Percentiles rank a stretch among this genome's conserved stretches.
phyloP scores from a whole-genome alignment of 192 early-diverging fungal species.

The Helicostylum pulchrum region DNA sequence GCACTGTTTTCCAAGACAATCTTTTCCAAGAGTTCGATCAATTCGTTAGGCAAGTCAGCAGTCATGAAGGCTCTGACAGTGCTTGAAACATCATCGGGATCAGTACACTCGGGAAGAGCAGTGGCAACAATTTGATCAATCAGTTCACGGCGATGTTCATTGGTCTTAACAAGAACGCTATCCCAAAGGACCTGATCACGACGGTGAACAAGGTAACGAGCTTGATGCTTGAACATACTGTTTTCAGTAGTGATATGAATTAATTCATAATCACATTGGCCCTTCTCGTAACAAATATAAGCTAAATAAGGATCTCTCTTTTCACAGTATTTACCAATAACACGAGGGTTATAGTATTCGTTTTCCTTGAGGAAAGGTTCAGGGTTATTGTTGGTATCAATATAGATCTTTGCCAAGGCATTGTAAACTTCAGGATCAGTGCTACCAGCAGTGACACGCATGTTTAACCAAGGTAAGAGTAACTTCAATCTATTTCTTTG shows the following conservation, averaged over 20 bases:
- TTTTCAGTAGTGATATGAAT: conserved; percentile 97
- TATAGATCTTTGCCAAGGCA: conserved; percentile 98
- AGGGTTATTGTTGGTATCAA: conserved; percentile 98
- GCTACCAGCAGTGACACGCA: conserved; percentile 81
- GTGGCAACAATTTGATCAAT: conserved; percentile 94
- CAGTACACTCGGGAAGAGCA: conserved; percentile 89
- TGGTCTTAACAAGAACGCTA: conserved; percentile 74
- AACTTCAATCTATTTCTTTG: conserved; percentile 97
- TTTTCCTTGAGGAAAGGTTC: conserved; percentile 93
- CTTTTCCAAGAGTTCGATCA: conserved; percentile 97
- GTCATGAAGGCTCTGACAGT: conserved; percentile 99
- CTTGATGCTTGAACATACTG: conserved; percentile 99
- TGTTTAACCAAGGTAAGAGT: conserved; percentile 91
- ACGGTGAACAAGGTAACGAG: conserved; percentile 90
- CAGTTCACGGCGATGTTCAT: conserved; percentile 80
- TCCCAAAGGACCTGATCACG: conserved; percentile 84
- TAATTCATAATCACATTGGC: conserved; percentile 92
- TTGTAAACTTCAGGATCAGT: conserved; percentile 93
- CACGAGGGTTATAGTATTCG: conserved; percentile 81
- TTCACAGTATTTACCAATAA: conserved; percentile 98
- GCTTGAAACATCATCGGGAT: conserved; percentile 97
- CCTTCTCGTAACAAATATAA: conserved; percentile 90
- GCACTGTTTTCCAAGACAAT: conserved; percentile 88
- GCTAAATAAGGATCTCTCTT: conserved; percentile 97
- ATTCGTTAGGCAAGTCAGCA: conserved; percentile 90